Evolutionary conservation across 106 monocot genomes (phyloP).

Genomic region (Chionographis japonica): DNA sequence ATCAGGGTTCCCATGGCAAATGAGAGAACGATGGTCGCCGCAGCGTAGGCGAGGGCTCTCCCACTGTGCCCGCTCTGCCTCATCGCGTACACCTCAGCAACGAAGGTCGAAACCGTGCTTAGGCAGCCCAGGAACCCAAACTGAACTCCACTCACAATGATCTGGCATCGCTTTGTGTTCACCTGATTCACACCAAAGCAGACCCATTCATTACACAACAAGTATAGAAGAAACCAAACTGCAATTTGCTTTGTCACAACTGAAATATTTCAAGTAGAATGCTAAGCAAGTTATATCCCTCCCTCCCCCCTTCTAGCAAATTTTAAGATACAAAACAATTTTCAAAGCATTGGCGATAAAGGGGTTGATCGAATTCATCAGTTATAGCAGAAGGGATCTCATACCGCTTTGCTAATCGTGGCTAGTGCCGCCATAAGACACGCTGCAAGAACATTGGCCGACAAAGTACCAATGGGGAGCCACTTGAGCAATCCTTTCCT

Average conservation of each 20-base stretch:
- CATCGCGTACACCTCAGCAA: slow-evolving; percentile 83
- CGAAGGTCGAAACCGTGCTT: slow-evolving; percentile 92
- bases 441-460: slow-evolving; percentile 78
- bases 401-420: slow-evolving; percentile 57
- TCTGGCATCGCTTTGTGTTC: slow-evolving; percentile 36
- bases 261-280: neutral
- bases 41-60: slow-evolving; percentile 52
- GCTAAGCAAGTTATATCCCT: too few species aligned
- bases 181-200: slow-evolving; percentile 35
- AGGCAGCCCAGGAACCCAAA: slow-evolving; percentile 88
- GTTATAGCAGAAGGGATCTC: neutral
- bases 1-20: slow-evolving; percentile 72
- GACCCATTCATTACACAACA: neutral
- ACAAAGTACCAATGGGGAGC: slow-evolving; percentile 79
- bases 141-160: slow-evolving; percentile 56
- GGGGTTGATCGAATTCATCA: too few species aligned
- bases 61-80: slow-evolving; percentile 50
- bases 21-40: slow-evolving; percentile 48
- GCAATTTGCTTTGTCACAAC: neutral
- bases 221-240: neutral
- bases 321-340: too few species aligned
- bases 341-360: too few species aligned
- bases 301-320: too few species aligned
- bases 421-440: slow-evolving; percentile 70
- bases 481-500: slow-evolving; percentile 47